These are phyloP conservation scores for Scenedesmus sp. DNA, from an alignment of 163 green algal species.

Conservation along the genomic window DNA sequence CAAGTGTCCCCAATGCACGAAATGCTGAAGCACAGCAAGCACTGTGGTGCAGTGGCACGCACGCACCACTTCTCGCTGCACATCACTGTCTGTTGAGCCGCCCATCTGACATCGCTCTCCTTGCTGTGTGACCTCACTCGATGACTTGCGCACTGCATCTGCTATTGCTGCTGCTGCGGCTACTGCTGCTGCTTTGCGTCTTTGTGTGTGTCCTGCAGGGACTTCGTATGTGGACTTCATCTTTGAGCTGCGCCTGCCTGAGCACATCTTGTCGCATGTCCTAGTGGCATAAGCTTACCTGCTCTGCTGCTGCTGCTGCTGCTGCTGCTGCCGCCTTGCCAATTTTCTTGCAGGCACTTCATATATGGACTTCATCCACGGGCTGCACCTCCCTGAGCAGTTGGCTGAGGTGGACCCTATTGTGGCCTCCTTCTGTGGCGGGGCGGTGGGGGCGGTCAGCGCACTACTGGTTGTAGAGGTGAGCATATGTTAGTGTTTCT, in stretches of 20 bases:
- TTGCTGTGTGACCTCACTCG: too few relatives aligned
- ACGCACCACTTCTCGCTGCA: too few relatives aligned
- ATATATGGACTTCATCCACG: constrained; percentile 93
- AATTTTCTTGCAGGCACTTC: constrained; percentile 68
- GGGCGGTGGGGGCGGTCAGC: constrained; percentile 94
- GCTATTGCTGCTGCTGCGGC: neutral
- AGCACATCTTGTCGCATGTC: neutral
- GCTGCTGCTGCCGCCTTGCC: neutral
- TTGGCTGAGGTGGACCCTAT: constrained; percentile 98
- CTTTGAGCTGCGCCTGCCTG: constrained; percentile 78
- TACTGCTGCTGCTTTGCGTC: neutral
- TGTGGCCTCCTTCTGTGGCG: constrained; percentile 97
- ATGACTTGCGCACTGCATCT: neutral
- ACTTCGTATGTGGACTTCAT: constrained; percentile 94
- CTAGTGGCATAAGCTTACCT: too few relatives aligned
- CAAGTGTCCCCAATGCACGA: too few relatives aligned
- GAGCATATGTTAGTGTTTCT: neutral
- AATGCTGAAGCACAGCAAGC: too few relatives aligned
- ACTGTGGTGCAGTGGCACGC: too few relatives aligned
- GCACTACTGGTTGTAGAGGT: constrained; percentile 95
- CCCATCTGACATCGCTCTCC: too few relatives aligned
- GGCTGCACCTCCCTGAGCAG: constrained; percentile 91
- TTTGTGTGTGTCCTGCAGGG: constrained; percentile 57
- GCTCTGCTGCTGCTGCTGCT: neutral
- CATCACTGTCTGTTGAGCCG: too few relatives aligned